Evolutionary conservation across 352 stramenopile species (phyloP), one percentile per base, ranked within the genome.

Genomic region (Phytophthora podocarpi): DNA sequence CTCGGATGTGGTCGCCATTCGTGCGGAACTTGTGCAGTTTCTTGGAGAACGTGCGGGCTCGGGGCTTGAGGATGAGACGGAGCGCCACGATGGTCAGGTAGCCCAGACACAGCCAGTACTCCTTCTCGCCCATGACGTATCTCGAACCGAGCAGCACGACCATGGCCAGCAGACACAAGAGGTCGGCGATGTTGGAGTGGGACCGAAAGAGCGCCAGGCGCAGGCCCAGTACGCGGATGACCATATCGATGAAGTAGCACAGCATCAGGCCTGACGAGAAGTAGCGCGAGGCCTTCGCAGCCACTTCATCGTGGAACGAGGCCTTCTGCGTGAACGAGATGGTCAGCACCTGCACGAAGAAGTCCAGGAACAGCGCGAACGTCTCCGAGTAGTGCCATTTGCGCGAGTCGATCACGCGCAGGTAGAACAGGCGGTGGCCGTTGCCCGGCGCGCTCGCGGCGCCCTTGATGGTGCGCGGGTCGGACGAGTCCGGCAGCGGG

Each of bases 341-440:
- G 45, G 85, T 76, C 28, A 94, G 55, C 31, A 96, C 69, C 67
- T 96, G 87, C 36, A 88, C 80, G 47, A 93, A 87, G 42, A 96
- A 96, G 73, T 96, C 87, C 41, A 93, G 58, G 50, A 93, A 95
- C 23, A 94, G 78, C 59, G 82, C 78, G 43, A 94, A 91, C 3
- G 85, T 90, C 63, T 95, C 84, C 47, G 75, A 83, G 69, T 96
- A 95, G 63, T 96, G 87, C 85, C 87, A 96, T 64, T 93, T 93
- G 67, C 87, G 85, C 48, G 85, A 93, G 67, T 96, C 87, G 62
- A 94, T 89, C 28, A 93, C 76, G 26, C 84, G 87, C 53, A 94
- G 63, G 59, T 78, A 91, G 55, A 92, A 92, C n/a, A 92, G 71
- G 28, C 82, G 85, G 47, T 87, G 76, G 31, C 79, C 76, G 50